Conservation (phyloP, 2,329 filamentous ascomycete species). For the Microascus cirrosus region DNA sequence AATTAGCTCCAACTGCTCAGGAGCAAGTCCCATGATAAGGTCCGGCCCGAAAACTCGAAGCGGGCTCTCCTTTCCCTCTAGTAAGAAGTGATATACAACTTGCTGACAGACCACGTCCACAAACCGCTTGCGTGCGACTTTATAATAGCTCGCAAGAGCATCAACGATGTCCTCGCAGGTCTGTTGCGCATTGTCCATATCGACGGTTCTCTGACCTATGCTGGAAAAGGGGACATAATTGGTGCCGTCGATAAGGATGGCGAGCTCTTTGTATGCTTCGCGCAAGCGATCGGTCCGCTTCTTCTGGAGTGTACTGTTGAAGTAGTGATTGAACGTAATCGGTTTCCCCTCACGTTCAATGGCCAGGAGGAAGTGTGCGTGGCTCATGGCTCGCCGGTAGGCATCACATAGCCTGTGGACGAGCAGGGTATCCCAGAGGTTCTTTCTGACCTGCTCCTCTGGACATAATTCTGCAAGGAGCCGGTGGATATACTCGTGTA, state of each 20-base stretch:
- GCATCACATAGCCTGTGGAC: constrained; percentile 28
- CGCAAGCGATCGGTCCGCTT: constrained; percentile 9
- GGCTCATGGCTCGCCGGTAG: constrained; percentile 36
- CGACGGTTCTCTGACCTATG: constrained; percentile 6
- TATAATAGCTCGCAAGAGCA: constrained; percentile 23
- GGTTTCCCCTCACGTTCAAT: constrained; percentile 35
- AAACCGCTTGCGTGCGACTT: constrained; percentile 44
- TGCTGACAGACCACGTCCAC: constrained; percentile 52
- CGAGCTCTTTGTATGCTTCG: neutral
- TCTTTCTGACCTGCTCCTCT: constrained; percentile 26
- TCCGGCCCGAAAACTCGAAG: constrained; percentile 39
- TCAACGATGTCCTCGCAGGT: constrained; percentile 44
- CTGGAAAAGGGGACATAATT: neutral
- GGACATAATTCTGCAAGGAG: constrained; percentile 30
- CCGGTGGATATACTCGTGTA: constrained; percentile 38
- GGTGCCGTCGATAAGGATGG: neutral
- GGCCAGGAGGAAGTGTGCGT: constrained; percentile 37
- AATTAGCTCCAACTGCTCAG: constrained; percentile 39
- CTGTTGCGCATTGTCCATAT: constrained; percentile 19
- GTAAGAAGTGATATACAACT: constrained; percentile 39
- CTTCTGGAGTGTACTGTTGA: constrained; percentile 26
- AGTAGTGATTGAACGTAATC: constrained; percentile 40
- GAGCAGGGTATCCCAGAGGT: constrained; percentile 30
- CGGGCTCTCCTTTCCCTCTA: constrained; percentile 36
- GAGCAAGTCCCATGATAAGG: constrained; percentile 34